These are phyloP conservation scores for Salix arbutifolia DNA, from an alignment of 345 rosid genomes.

Conservation along the genomic window DNA sequence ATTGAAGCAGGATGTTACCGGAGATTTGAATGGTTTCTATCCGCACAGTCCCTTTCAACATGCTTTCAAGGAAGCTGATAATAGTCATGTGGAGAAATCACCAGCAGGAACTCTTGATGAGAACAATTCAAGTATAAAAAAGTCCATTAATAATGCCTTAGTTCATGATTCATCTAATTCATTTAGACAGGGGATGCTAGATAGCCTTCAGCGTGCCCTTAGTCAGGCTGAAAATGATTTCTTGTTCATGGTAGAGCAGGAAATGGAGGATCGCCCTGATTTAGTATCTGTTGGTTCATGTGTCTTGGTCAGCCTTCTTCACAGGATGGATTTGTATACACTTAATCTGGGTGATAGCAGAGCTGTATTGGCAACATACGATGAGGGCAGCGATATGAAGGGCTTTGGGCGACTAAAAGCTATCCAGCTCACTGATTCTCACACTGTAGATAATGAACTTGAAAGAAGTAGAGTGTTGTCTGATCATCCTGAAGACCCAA, in stretches of 20 bases:
- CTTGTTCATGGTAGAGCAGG: conserved; percentile 90
- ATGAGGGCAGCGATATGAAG: conserved; percentile 23
- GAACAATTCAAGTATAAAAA: conserved; percentile 8
- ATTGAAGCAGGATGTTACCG: conserved; percentile 38
- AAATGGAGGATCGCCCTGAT: conserved; percentile 97
- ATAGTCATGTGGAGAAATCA: conserved; percentile 7
- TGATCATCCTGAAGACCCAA: conserved; percentile 90
- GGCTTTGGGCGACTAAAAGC: conserved; percentile 49
- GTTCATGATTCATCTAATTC: conserved; percentile 32
- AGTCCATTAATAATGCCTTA: conserved; percentile 7
- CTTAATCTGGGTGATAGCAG: conserved; percentile 91
- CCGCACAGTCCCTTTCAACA: conserved; percentile 22
- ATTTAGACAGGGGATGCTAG: conserved; percentile 61
- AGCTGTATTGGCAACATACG: conserved; percentile 77
- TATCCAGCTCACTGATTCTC: conserved; percentile 81
- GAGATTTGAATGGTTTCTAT: conserved; percentile 20
- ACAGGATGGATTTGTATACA: conserved; percentile 66
- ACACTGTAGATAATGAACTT: conserved; percentile 75
- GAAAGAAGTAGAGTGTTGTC: conserved; percentile 55
- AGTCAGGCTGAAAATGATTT: conserved; percentile 83
- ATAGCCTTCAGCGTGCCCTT: conserved; percentile 73
- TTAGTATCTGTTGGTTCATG: conserved; percentile 93
- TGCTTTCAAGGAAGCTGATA: conserved; percentile 18
- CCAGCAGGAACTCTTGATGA: conserved; percentile 3
- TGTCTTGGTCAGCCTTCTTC: conserved; percentile 77